Conservation (phyloP, 129 eudicot species). For the Arctium lappa region DNA sequence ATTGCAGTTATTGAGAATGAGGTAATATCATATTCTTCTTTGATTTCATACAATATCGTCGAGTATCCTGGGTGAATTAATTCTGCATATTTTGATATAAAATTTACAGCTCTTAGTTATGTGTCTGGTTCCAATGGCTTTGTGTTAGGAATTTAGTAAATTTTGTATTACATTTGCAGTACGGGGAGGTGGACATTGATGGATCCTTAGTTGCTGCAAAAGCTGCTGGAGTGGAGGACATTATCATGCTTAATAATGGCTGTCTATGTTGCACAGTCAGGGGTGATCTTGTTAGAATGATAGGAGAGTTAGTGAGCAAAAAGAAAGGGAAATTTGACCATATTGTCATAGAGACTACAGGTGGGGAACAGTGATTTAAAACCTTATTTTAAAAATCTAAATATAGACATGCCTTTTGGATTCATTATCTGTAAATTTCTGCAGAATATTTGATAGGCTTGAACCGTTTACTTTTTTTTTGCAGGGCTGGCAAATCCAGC, state of each 20-base stretch:
- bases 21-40: constrained; percentile 40
- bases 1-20: constrained; percentile 99
- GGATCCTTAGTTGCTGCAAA: constrained; percentile 98
- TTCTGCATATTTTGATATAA: background rate
- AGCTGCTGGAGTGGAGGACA: constrained; percentile 89
- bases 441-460: background rate
- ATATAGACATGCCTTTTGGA: background rate
- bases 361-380: constrained; percentile 22
- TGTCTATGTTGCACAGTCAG: constrained; percentile 97
- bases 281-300: constrained; percentile 98
- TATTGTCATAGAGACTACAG: constrained; percentile 96
- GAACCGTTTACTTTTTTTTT: constrained; percentile 1
- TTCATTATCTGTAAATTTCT: background rate
- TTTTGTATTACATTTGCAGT: constrained; percentile 46
- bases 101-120: background rate
- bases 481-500: constrained; percentile 98
- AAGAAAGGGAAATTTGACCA: constrained; percentile 97
- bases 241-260: constrained; percentile 94
- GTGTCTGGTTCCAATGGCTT: background rate
- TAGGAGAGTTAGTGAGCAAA: constrained; percentile 70
- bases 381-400: background rate
- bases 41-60: background rate
- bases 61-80: background rate
- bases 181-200: constrained; percentile 96
- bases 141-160: background rate